Conservation (phyloP, 2,329 filamentous ascomycete genomes). For the Penicillium sp. region DNA sequence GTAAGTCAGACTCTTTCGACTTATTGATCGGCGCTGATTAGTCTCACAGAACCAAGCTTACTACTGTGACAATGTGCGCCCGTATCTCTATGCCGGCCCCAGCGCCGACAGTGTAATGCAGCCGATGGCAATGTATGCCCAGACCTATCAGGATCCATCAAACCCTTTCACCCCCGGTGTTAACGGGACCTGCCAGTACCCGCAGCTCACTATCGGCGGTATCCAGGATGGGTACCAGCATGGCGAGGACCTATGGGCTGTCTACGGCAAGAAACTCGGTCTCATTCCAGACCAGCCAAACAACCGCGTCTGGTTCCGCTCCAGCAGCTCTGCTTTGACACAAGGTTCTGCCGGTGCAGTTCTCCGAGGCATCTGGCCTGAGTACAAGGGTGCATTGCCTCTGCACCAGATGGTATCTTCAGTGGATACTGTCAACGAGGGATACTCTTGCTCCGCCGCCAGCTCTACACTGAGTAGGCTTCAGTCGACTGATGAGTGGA, state of each 20-base stretch:
- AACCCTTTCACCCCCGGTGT: slow-evolving; percentile 34
- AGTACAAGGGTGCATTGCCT: slow-evolving; percentile 29
- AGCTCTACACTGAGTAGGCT: slow-evolving; percentile 22
- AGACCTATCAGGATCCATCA: slow-evolving; percentile 33
- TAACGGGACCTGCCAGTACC: slow-evolving; percentile 37
- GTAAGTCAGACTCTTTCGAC: slow-evolving; percentile 12
- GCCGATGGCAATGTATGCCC: slow-evolving; percentile 32
- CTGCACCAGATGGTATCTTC: slow-evolving; percentile 36
- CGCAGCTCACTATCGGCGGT: slow-evolving; percentile 38
- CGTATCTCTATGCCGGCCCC: slow-evolving; percentile 34
- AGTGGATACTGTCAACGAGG: slow-evolving; percentile 36
- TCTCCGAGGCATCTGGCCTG: slow-evolving; percentile 37
- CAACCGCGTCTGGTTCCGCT: slow-evolving; percentile 34
- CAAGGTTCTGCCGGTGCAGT: slow-evolving; percentile 37
- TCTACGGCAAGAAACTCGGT: slow-evolving; percentile 32
- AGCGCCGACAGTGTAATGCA: slow-evolving; percentile 11
- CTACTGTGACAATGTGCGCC: slow-evolving; percentile 34
- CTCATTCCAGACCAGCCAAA: slow-evolving; percentile 30
- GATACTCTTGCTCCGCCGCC: slow-evolving; percentile 31
- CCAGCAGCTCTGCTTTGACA: slow-evolving; percentile 34
- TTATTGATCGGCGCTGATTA: background rate
- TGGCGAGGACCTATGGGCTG: slow-evolving; percentile 31
- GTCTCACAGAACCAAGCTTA: slow-evolving; percentile 33
- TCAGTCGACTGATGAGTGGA: slow-evolving; percentile 32
- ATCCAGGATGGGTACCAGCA: slow-evolving; percentile 37